Percentiles rank a stretch among this genome's conserved stretches.
phyloP scores from a whole-genome alignment of 2,329 filamentous ascomycete species.

The Fusarium temperatum region DNA sequence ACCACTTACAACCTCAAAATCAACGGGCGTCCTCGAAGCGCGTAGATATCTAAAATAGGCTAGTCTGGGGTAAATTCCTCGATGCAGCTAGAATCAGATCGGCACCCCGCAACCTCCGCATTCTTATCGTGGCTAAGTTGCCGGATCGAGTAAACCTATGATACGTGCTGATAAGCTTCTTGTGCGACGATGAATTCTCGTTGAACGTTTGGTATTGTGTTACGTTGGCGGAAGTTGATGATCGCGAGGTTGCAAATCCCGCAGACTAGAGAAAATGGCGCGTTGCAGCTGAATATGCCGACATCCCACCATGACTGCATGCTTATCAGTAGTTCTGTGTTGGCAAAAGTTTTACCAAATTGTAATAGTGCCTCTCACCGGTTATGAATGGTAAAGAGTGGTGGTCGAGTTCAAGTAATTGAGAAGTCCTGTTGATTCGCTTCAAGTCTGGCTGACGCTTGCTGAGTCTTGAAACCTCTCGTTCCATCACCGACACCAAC shows the following conservation, averaged over 20 bases:
- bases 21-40: conserved; percentile 11
- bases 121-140: conserved; percentile 41
- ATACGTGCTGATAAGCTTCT: conserved; percentile 8
- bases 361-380: background rate
- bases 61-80: conserved; percentile 13
- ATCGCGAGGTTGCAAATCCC: background rate
- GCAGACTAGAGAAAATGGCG: background rate
- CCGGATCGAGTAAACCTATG: conserved; percentile 21
- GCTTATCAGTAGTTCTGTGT: conserved; percentile 4
- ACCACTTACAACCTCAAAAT: background rate
- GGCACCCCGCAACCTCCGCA: conserved; percentile 8
- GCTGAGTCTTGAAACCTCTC: background rate
- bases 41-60: conserved; percentile 30
- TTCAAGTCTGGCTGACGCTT: background rate
- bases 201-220: background rate
- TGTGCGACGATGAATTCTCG: background rate
- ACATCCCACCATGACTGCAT: background rate
- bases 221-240: background rate
- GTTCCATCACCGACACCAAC: background rate
- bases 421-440: background rate
- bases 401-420: background rate
- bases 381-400: background rate
- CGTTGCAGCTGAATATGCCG: background rate
- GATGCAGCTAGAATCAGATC: background rate
- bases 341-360: background rate